These are phyloP conservation scores for Pterulicium gracile DNA, from an alignment of 1,284 basidiomycete genomes.

Conservation along the genomic window DNA sequence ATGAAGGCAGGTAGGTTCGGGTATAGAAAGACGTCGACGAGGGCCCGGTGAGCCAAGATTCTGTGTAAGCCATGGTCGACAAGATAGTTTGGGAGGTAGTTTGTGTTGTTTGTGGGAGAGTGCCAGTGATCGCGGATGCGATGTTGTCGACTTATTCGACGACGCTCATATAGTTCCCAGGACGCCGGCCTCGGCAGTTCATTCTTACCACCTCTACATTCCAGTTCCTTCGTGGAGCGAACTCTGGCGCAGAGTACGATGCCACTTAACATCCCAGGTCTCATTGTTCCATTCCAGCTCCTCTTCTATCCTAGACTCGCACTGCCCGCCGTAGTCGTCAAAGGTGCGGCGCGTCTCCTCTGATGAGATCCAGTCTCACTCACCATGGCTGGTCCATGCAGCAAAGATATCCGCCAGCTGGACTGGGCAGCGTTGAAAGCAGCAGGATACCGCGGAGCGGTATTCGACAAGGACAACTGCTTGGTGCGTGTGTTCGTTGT, in stretches of 20 bases:
- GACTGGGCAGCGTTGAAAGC: slow-evolving; percentile 72
- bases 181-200: background rate
- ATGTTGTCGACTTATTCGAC: background rate
- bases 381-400: slow-evolving; percentile 11
- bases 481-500: slow-evolving; percentile 68
- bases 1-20: slow-evolving; percentile 35
- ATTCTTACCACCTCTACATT: background rate
- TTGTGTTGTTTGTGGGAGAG: background rate
- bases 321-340: slow-evolving; percentile 61
- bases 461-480: slow-evolving; percentile 98
- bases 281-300: slow-evolving; percentile 66
- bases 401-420: slow-evolving; percentile 80
- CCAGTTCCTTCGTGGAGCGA: background rate
- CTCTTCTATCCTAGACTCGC: slow-evolving; percentile 65
- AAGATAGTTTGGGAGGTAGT: background rate
- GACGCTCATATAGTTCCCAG: background rate
- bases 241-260: slow-evolving; percentile 21
- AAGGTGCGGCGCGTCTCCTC: slow-evolving; percentile 38
- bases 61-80: slow-evolving; percentile 11
- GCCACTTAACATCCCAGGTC: slow-evolving; percentile 72
- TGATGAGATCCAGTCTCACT: background rate
- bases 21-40: slow-evolving; percentile 56
- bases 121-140: background rate
- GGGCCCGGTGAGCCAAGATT: slow-evolving; percentile 50
- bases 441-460: slow-evolving; percentile 77